Evolutionary conservation across 148 eudicot genomes (phyloP).

Genomic region (Rhododendron simsii): DNA sequence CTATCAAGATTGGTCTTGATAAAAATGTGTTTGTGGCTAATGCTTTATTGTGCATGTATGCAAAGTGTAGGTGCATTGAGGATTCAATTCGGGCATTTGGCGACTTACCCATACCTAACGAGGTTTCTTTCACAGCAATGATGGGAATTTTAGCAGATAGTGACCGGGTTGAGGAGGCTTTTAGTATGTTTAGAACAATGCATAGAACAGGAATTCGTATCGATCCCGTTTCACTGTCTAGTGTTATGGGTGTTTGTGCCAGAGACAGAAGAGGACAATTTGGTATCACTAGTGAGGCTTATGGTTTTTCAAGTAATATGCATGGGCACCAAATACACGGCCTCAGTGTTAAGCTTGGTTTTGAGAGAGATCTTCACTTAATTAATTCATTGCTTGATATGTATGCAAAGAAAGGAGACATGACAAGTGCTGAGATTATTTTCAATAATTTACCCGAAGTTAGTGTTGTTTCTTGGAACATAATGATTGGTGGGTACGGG

Average conservation of each 20-base stretch:
- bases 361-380: slow-evolving; percentile 54
- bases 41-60: slow-evolving; percentile 71
- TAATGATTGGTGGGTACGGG: slow-evolving; percentile 4
- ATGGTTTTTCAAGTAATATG: slow-evolving; percentile 24
- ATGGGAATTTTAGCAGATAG: slow-evolving; percentile 55
- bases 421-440: slow-evolving; percentile 52
- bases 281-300: slow-evolving; percentile 11
- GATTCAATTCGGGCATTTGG: slow-evolving; percentile 51
- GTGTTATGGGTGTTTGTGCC: slow-evolving; percentile 58
- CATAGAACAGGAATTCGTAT: slow-evolving; percentile 33
- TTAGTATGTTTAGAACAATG: slow-evolving; percentile 55
- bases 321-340: slow-evolving; percentile 50
- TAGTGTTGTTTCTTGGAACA: slow-evolving; percentile 12
- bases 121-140: slow-evolving; percentile 78
- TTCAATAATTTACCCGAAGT: slow-evolving; percentile 38
- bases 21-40: slow-evolving; percentile 64
- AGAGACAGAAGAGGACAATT: slow-evolving; percentile 5
- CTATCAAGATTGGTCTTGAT: slow-evolving; percentile 50
- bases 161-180: slow-evolving; percentile 53
- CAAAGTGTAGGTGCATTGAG: slow-evolving; percentile 41
- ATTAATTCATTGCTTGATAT: slow-evolving; percentile 67
- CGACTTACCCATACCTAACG: slow-evolving; percentile 57
- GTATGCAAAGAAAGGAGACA: slow-evolving; percentile 65
- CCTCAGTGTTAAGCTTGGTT: slow-evolving; percentile 60
- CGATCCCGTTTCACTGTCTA: slow-evolving; percentile 62